Percentiles rank a stretch among this genome's conserved stretches.
Evolutionary conservation across 495 filamentous ascomycete genomes (phyloP).

Genomic region (Penicillium paxilli): DNA sequence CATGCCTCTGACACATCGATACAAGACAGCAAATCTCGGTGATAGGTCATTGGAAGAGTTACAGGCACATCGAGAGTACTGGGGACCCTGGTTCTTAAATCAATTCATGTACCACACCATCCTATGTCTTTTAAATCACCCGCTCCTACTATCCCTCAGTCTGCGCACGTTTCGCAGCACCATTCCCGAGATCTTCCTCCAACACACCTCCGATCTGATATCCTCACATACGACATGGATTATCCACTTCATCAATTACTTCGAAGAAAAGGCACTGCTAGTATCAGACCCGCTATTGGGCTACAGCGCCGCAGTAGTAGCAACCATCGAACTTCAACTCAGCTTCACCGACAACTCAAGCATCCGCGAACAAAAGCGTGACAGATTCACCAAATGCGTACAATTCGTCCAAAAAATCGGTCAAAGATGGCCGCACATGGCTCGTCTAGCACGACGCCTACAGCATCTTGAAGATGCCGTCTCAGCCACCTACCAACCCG

Average conservation of each 20-base stretch:
- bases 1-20: slow-evolving; percentile 48
- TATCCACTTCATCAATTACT: slow-evolving; percentile 48
- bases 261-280: slow-evolving; percentile 42
- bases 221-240: slow-evolving; percentile 51
- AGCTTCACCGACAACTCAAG: slow-evolving; percentile 42
- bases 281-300: slow-evolving; percentile 49
- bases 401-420: slow-evolving; percentile 44
- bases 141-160: slow-evolving; percentile 44
- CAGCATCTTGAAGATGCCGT: slow-evolving; percentile 45
- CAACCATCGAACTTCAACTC: slow-evolving; percentile 50
- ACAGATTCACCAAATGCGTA: slow-evolving; percentile 46
- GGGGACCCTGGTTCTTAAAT: slow-evolving; percentile 50
- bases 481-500: slow-evolving; percentile 44
- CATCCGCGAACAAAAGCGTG: slow-evolving; percentile 42
- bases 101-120: slow-evolving; percentile 53
- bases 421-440: slow-evolving; percentile 48
- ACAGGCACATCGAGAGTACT: slow-evolving; percentile 42
- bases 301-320: slow-evolving; percentile 50
- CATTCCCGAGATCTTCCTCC: slow-evolving; percentile 51
- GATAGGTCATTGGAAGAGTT: slow-evolving; percentile 42
- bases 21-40: slow-evolving; percentile 43
- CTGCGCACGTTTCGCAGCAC: slow-evolving; percentile 46
- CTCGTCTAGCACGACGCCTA: slow-evolving; percentile 43
- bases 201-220: slow-evolving; percentile 48
- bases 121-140: slow-evolving; percentile 49